Evolutionary conservation across 805 yeast genomes (phyloP).

Genomic region (Wickerhamomyces queroliae): DNA sequence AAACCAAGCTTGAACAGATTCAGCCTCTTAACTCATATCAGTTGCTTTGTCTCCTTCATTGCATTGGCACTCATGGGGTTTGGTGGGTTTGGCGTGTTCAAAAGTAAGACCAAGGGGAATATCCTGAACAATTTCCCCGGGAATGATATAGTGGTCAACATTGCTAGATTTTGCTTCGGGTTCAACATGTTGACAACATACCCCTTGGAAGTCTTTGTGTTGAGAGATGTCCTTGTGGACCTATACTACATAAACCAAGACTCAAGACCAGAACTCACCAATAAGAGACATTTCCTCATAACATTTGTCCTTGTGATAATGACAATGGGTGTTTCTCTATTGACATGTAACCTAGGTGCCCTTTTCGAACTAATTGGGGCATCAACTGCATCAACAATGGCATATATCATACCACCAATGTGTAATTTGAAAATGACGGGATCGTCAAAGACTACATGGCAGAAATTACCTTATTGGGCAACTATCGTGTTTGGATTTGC

Average conservation of each 20-base stretch:
- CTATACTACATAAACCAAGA: constrained; percentile 34
- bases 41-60: constrained; percentile 74
- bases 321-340: constrained; percentile 70
- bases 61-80: constrained; percentile 76
- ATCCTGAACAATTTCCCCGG: constrained; percentile 81
- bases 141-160: constrained; percentile 66
- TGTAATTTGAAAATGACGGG: constrained; percentile 67
- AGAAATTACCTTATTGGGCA: constrained; percentile 50
- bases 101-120: constrained; percentile 78
- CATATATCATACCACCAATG: constrained; percentile 85
- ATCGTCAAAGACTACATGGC: constrained; percentile 30
- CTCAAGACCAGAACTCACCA: constrained; percentile 35
- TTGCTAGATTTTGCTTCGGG: constrained; percentile 89
- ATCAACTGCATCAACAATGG: constrained; percentile 87
- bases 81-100: constrained; percentile 72
- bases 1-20: constrained; percentile 74
- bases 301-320: constrained; percentile 61
- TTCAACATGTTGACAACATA: constrained; percentile 88
- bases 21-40: constrained; percentile 72
- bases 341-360: constrained; percentile 86
- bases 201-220: constrained; percentile 86
- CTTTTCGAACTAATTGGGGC: constrained; percentile 89
- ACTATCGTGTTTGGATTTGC: constrained; percentile 68
- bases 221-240: constrained; percentile 80
- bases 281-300: constrained; percentile 49